Percentiles rank a stretch among this genome's conserved stretches.
Conservation (phyloP, 176 grass and related monocot genomes). For the Paspalum vaginatum region DNA sequence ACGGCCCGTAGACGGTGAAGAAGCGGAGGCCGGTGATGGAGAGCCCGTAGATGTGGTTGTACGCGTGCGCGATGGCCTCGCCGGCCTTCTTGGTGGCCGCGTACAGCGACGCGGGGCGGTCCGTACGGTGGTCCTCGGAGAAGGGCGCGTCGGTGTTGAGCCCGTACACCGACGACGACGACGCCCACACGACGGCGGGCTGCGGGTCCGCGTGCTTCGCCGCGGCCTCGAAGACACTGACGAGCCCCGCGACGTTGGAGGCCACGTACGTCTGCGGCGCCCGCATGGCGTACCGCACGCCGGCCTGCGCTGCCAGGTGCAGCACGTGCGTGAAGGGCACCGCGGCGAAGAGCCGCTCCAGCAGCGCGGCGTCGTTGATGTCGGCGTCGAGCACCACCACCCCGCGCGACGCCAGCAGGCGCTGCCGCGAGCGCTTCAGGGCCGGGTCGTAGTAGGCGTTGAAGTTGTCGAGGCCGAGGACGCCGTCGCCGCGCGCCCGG, state of each 20-base stretch:
- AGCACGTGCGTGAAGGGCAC: constrained; percentile 84
- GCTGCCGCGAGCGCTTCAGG: constrained; percentile 85
- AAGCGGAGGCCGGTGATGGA: constrained; percentile 93
- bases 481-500: constrained; percentile 75
- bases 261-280: constrained; percentile 86
- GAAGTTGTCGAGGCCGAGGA: constrained; percentile 94
- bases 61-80: constrained; percentile 93
- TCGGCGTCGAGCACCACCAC: constrained; percentile 72
- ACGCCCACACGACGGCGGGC: constrained; percentile 95
- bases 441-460: constrained; percentile 88
- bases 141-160: constrained; percentile 78
- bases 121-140: constrained; percentile 93
- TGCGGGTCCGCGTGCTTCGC: constrained; percentile 83
- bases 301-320: constrained; percentile 96
- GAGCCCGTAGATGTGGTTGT: constrained; percentile 98
- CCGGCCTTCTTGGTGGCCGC: constrained; percentile 99
- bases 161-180: constrained; percentile 93
- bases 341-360: constrained; percentile 57
- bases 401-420: constrained; percentile 53
- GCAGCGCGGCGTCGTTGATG: constrained; percentile 76
- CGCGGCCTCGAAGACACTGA: constrained; percentile 69
- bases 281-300: constrained; percentile 81
- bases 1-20: constrained; percentile 97
- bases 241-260: constrained; percentile 91
- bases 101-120: constrained; percentile 85